phyloP scores from a whole-genome alignment of 208 protist species.

The Porcisia deanei region DNA sequence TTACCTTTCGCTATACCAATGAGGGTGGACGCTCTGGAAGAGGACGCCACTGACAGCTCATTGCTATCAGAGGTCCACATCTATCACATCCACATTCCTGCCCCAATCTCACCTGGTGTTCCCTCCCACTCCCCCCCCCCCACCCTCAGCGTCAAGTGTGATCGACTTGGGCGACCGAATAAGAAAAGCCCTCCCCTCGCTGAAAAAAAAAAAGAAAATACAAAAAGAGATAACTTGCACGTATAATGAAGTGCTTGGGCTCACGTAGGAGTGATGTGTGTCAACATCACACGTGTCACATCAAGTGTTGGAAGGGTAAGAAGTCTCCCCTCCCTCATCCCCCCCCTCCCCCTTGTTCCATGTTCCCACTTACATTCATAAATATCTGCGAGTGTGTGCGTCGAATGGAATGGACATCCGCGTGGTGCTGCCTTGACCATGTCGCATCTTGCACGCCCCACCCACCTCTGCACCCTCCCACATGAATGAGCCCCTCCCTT shows the following conservation, averaged over 20 bases:
- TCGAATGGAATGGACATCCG: background rate
- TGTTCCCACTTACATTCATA: background rate
- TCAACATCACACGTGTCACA: background rate
- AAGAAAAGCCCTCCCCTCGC: no score
- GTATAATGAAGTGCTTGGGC: background rate
- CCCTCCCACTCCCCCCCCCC: no score
- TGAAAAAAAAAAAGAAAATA: background rate
- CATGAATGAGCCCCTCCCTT: background rate
- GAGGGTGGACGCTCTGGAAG: background rate
- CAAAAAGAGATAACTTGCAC: background rate
- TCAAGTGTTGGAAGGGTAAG: background rate
- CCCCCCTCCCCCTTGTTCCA: background rate
- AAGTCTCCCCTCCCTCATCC: background rate
- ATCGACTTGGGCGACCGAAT: no score
- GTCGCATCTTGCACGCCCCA: background rate
- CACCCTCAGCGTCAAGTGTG: no score
- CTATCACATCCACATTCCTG: background rate
- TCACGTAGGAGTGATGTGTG: background rate
- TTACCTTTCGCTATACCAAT: background rate
- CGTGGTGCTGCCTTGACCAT: background rate
- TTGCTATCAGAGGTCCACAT: background rate
- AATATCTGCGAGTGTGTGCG: background rate
- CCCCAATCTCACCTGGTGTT: background rate
- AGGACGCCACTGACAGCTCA: background rate
- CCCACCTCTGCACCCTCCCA: background rate